phyloP scores from a whole-genome alignment of 1,284 basidiomycete genomes.

The Cerrena zonata region DNA sequence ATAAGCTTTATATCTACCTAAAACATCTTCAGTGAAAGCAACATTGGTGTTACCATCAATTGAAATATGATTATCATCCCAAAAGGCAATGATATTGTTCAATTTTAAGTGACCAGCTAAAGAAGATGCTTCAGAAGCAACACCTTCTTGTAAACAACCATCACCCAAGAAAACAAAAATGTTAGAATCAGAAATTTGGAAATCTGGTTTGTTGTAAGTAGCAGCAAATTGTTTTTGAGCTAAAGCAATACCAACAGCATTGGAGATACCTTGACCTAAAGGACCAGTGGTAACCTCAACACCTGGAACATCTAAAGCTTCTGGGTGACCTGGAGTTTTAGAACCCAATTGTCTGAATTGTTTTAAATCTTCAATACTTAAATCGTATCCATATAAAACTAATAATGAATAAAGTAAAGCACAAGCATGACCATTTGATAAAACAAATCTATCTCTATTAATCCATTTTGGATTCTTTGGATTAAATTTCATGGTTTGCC shows the following conservation, averaged over 20 bases:
- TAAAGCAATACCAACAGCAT: slow-evolving; percentile 89
- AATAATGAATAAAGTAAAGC: slow-evolving; percentile 81
- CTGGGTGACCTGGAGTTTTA: slow-evolving; percentile 88
- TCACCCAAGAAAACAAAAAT: slow-evolving; percentile 91
- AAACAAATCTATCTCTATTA: slow-evolving; percentile 85
- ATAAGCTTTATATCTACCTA: slow-evolving; percentile 82
- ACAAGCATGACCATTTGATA: slow-evolving; percentile 78
- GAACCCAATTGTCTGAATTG: slow-evolving; percentile 82
- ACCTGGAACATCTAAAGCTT: slow-evolving; percentile 83
- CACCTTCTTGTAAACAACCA: slow-evolving; percentile 94
- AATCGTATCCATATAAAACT: slow-evolving; percentile 79
- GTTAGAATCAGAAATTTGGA: slow-evolving; percentile 82
- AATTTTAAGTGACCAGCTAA: slow-evolving; percentile 90
- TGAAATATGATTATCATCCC: slow-evolving; percentile 64
- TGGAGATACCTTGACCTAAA: slow-evolving; percentile 89
- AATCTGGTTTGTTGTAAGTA: slow-evolving; percentile 83
- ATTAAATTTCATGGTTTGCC: slow-evolving; percentile 61
- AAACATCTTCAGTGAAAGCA: slow-evolving; percentile 92
- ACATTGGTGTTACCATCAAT: slow-evolving; percentile 91
- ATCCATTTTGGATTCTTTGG: slow-evolving; percentile 87
- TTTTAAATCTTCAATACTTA: slow-evolving; percentile 82
- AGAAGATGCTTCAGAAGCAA: slow-evolving; percentile 84
- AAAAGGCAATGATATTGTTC: slow-evolving; percentile 83
- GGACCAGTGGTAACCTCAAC: slow-evolving; percentile 96
- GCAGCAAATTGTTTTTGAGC: slow-evolving; percentile 87